Percentiles rank a stretch among this genome's conserved stretches.
These are phyloP conservation scores for Yarrowia sp. DNA, from an alignment of 805 yeast genomes.

Conservation along the genomic window DNA sequence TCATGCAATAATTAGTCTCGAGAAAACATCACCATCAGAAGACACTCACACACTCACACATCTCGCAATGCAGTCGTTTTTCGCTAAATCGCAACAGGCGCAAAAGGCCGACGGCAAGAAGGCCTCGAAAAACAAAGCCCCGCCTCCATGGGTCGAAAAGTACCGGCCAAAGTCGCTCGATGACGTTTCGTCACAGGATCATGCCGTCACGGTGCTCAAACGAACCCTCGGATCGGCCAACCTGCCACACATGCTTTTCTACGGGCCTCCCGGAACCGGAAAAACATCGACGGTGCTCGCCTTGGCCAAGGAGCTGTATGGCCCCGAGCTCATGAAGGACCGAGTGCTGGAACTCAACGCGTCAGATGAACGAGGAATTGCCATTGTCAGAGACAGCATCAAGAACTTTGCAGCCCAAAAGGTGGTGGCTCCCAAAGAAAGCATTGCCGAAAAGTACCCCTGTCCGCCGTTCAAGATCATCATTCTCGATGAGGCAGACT, in stretches of 20 bases:
- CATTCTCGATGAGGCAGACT: slow-evolving; percentile 90
- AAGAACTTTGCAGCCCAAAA: slow-evolving; percentile 90
- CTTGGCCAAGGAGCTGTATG: slow-evolving; percentile 85
- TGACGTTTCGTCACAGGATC: slow-evolving; percentile 91
- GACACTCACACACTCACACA: neutral
- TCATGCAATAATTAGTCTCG: slow-evolving; percentile 15
- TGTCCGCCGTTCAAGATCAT: slow-evolving; percentile 97
- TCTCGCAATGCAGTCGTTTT: slow-evolving; percentile 28
- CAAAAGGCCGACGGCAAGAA: slow-evolving; percentile 23
- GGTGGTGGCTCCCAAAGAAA: slow-evolving; percentile 77
- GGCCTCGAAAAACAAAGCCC: slow-evolving; percentile 10
- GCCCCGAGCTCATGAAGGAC: slow-evolving; percentile 73
- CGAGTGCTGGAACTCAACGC: slow-evolving; percentile 97
- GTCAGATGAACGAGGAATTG: slow-evolving; percentile 96
- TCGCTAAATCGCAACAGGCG: slow-evolving; percentile 34
- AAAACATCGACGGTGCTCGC: slow-evolving; percentile 90
- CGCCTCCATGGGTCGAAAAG: slow-evolving; percentile 39
- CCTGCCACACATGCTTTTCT: slow-evolving; percentile 75
- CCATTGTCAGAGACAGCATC: slow-evolving; percentile 96
- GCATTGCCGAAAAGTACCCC: slow-evolving; percentile 76
- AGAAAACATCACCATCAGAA: neutral
- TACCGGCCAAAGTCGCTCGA: slow-evolving; percentile 81
- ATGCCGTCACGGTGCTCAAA: slow-evolving; percentile 82
- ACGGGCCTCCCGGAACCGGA: slow-evolving; percentile 96
- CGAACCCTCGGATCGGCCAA: slow-evolving; percentile 81